phyloP scores from a whole-genome alignment of 176 grass and related monocot species.

The Ampelocalamus luodianensis region DNA sequence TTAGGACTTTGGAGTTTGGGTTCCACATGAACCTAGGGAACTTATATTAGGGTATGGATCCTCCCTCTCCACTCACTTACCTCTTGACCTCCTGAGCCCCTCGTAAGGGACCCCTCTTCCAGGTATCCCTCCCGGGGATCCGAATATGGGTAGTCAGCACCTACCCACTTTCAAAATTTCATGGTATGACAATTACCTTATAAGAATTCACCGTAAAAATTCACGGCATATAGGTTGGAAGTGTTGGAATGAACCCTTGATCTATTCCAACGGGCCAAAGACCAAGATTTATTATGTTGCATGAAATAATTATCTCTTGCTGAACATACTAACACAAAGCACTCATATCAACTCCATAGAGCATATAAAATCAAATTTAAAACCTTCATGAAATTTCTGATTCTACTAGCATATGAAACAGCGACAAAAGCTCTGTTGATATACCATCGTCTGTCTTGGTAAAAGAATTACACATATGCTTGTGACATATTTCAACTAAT shows the following conservation, averaged over 20 bases:
- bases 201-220: background rate
- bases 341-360: background rate
- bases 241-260: too few species aligned
- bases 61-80: background rate
- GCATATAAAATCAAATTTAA: background rate
- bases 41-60: background rate
- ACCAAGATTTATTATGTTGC: background rate
- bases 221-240: background rate
- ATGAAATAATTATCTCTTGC: constrained; percentile 14
- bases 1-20: background rate
- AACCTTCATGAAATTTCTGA: background rate
- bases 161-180: background rate
- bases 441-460: background rate
- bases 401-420: constrained; percentile 6
- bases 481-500: background rate
- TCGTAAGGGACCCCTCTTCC: background rate
- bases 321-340: background rate
- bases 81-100: background rate
- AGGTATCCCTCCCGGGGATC: background rate
- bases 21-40: background rate
- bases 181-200: background rate
- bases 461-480: constrained; percentile 16
- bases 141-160: background rate
- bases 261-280: too few species aligned
- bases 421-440: background rate